phyloP scores from a whole-genome alignment of 108 stramenopile species.

The Skeletonema menzelii region DNA sequence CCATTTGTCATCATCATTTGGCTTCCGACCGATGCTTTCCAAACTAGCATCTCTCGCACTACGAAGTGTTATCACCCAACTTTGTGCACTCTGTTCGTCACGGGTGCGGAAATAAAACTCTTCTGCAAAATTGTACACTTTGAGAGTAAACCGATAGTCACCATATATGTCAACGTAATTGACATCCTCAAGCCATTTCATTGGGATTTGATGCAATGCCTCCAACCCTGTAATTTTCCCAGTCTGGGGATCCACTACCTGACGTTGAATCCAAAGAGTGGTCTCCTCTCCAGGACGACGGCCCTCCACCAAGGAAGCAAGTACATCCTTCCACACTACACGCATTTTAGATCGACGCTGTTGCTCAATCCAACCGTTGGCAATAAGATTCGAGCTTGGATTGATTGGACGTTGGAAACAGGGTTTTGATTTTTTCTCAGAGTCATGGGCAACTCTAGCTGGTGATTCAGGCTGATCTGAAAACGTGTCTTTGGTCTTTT shows the following conservation, averaged over 20 bases:
- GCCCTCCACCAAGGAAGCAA: constrained; percentile 76
- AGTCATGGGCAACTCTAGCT: neutral
- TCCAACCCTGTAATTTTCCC: constrained; percentile 69
- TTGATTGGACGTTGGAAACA: constrained; percentile 76
- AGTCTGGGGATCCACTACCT: constrained; percentile 52
- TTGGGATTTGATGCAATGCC: constrained; percentile 85
- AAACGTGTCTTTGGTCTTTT: neutral
- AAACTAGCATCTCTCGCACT: constrained; percentile 56
- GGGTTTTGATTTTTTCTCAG: constrained; percentile 37
- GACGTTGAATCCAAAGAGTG: constrained; percentile 91
- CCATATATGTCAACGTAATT: constrained; percentile 65
- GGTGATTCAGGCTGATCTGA: neutral
- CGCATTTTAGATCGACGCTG: constrained; percentile 85
- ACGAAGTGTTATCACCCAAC: constrained; percentile 74
- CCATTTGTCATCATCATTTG: neutral
- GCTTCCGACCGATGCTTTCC: constrained; percentile 28
- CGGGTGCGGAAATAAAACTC: constrained; percentile 83
- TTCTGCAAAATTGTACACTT: constrained; percentile 74
- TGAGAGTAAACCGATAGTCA: constrained; percentile 79
- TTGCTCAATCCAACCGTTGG: constrained; percentile 88
- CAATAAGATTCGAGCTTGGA: constrained; percentile 70
- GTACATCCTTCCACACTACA: constrained; percentile 82
- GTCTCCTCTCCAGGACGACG: constrained; percentile 81
- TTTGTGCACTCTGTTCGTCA: constrained; percentile 62
- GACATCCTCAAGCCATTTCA: constrained; percentile 76